Evolutionary conservation across 768 basidiomycete species (phyloP), one percentile per base, ranked within the genome.

Genomic region (Russula sp.): DNA sequence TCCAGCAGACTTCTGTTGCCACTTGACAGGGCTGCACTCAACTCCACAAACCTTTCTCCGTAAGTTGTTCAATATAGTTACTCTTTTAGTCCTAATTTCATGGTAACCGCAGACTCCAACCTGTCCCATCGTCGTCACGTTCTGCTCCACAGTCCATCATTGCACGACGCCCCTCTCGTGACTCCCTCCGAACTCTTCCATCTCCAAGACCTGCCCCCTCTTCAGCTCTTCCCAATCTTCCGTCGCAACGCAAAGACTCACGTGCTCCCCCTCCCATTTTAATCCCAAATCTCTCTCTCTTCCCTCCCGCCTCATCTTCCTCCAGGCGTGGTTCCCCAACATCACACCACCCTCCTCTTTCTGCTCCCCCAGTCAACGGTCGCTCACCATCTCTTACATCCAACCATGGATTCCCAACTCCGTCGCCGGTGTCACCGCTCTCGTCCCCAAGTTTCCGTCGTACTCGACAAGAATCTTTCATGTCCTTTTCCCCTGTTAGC

Each of bases 161-260:
- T 64, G 64, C 67, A 20, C 76, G 77, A 58, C 73, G 76, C 28
- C 42, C 76, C 2, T 79, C 76, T 8, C 79, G 74, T 30, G 78
- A 79, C 64, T 75, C 81, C 0, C 70, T 83, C 52, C 79, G 81
- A 34, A 75, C 72, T 36, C 79, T 86, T 32, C 85, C 86, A 18
- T 84, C 84, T 3, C 82, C 83, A 3, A 85, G 86, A 71, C 85
- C 85, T 6, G 82, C 77, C 0, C 86, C 85, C 0, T 85, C 81
- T 5, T 71, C 76, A 3, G 80, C 78, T 3, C 76, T 85, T 9
- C 86, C 84, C 0, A 76, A 79, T 1, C 70, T 79, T 22, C 82
- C 82, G 6, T 63, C 56, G 30, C 2, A 64, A 22, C 57, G 32
- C 69, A 32, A 56, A 16, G 50, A 58, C 4, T 59, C 48, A 10